Base-by-base conservation (phyloP, 768 basidiomycete species). In the Kwoniella dendrophila region DNA sequence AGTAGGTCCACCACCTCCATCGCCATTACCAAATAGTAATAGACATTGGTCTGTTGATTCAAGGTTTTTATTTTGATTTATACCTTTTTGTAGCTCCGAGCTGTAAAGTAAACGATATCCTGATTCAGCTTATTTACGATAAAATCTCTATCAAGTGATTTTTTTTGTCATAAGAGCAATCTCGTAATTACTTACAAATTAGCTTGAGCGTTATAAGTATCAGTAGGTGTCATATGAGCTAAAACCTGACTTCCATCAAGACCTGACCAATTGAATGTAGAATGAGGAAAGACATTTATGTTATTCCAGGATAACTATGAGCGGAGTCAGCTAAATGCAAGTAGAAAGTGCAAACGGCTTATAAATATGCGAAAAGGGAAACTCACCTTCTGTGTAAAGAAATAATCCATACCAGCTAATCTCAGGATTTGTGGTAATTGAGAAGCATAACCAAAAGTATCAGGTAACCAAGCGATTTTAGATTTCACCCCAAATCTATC, bases 191-290 rank as follows among this genome's bases (percentile, higher is more conserved):
- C 45, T 2, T 16, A 30, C 22, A 43, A 50, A 40, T 61, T 51
- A 4, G 40, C 38, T 32, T 94, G 90, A 0, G 92, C 91, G 4
- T 88, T 94, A 77, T 96, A 96, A 0, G 89, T 92, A 70, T 91
- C 89, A 80, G 88, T 87, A 36, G 93, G 93, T 4, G 93, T 95
- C 92, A 98, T 94, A 73, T 98, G 94, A 74, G 90, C 92, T 29
- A 96, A 79, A 6, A 96, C 87, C 76, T 95, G 93, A 0, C 86
- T 87, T 11, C 93, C 92, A 74, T 97, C 94, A 63, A 94, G 87
- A 8, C 92, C 92, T 30, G 33, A 34, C 61, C 61, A 94, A 76
- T 94, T 96, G 82, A 99, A 99, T 0, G 92, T 93, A 2, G 90
- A 87, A 75, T 96, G 90, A 12, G 95, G 95, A 81, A 97, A 96